phyloP scores from a whole-genome alignment of 2,329 filamentous ascomycete genomes.

The Aspergillus floridensis region DNA sequence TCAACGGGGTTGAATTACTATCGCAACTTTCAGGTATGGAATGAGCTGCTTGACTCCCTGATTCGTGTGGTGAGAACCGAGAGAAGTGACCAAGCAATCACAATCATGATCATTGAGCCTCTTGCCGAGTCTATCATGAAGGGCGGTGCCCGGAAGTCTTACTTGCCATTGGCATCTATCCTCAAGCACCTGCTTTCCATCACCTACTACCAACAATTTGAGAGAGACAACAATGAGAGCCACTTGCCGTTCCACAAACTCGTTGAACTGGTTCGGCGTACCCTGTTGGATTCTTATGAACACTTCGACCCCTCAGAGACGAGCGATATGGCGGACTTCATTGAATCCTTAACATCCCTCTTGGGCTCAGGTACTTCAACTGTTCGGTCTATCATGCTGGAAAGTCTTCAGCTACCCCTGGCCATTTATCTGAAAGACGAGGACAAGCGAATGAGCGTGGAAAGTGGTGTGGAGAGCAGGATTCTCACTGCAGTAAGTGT shows the following conservation, averaged over 20 bases:
- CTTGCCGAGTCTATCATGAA: conserved; percentile 56
- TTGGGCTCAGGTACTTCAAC: conserved; percentile 50
- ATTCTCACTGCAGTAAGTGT: conserved; percentile 37
- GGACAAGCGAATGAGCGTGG: conserved; percentile 25
- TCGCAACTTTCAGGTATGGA: conserved; percentile 38
- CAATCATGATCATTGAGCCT: conserved; percentile 68
- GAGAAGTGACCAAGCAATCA: conserved; percentile 65
- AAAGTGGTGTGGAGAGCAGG: conserved; percentile 30
- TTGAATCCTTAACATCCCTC: conserved; percentile 56
- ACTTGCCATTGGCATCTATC: conserved; percentile 36
- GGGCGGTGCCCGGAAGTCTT: conserved; percentile 27
- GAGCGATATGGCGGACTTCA: conserved; percentile 45
- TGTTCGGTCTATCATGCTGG: conserved; percentile 56
- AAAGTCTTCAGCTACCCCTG: conserved; percentile 54
- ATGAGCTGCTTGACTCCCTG: conserved; percentile 56
- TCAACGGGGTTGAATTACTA: conserved; percentile 53
- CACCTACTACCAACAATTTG: conserved; percentile 21
- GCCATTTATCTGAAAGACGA: conserved; percentile 37
- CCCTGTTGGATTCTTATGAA: conserved; percentile 57
- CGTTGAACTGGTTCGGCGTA: conserved; percentile 57
- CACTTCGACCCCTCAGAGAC: conserved; percentile 41
- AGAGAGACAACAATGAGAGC: neutral
- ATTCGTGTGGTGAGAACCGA: conserved; percentile 59
- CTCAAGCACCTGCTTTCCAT: conserved; percentile 38
- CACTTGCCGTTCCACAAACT: conserved; percentile 50